Evolutionary conservation across 805 yeast genomes (phyloP), one percentile per base, ranked within the genome.

Genomic region (Ogataea corticis): DNA sequence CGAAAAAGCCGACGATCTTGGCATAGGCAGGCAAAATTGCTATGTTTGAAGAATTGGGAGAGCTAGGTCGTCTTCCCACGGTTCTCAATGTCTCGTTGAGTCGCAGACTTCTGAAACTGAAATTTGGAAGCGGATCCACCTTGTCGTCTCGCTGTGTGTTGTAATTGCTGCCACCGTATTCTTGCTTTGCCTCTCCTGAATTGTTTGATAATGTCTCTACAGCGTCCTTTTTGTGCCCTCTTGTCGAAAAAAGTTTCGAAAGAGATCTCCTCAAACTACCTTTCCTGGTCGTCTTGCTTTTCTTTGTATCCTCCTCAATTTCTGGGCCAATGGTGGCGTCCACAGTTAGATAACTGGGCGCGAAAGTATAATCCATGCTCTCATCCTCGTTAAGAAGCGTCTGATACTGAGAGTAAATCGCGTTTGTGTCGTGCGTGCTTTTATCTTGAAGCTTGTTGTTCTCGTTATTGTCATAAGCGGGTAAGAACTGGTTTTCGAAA

Each of bases 101-200:
- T 36, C 51, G 44, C 40, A 54, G 34, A 7, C 55, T 46, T 11
- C 49, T 43, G 44, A 54, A 48, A 17, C 42, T 50, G 33, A 54
- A 54, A 31, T 51, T 48, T 4, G 57, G 57, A 7, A 54, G 37
- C 16, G 57, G 55, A 31, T 50, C 57, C 16, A 17, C 32, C 14
- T 48, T 45, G 13, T 28, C 35, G 9, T 30, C 38, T 7, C 30
- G 16, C 14, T n/a, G 16, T 3, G 21, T 21, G 25, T 9, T 11
- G 12, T 36, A 29, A 15, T 7, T 21, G n/a, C 21, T 11, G 11
- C 21, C 29, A n/a, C n/a, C 42, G 28, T 36, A 33, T 25, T 29
- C 34, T 21, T 21, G 5, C 25, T 21, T 21, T 21, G 25, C 7
- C 25, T 21, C 25, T 9, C 25, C 25, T 21, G 25, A 21, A 9